Base-by-base conservation (phyloP, 768 basidiomycete species). In the Kwoniella mangroviensis region DNA sequence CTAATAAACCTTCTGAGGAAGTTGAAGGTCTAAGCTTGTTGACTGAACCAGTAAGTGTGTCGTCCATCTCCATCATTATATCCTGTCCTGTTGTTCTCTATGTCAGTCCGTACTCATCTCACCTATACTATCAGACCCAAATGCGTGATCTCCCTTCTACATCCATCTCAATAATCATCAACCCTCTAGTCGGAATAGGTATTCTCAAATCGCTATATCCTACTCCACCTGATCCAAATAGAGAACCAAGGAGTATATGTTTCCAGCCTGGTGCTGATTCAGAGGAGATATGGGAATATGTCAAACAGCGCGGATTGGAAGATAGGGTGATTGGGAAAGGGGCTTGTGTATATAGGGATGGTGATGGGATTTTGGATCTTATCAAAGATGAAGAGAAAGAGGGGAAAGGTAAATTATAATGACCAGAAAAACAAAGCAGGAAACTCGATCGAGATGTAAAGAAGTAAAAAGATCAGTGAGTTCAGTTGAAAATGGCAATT, bases 201-300 rank as follows among this genome's bases (percentile, higher is more conserved):
- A 68, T 82, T 28, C 70, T 82, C 49, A 58, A 80, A 69, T 56
- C 66, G 7, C 76, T 82, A 6, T 82, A 73, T 65, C 69, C 75
- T 1, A 41, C 34, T 15, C 43, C 56, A 9, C 63, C 73, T 19
- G 22, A 22, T 12, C 56, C 63, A 1, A 52, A 90, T 9, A 89
- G 89, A 12, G 80, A 86, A 86, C n/a, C 87, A 88, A n/a, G 82
- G 83, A 86, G 89, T 3, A 85, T 94, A 54, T 96, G 94, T 94
- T 87, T 95, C 40, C 94, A 96, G 81, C 94, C 94, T 7, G 93
- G 93, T 22, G 92, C 93, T 7, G 89, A 90, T 73, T 90, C 92
- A 75, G 86, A 85, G 17, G 83, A 83, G 2, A 92, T 94, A 57
- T 82, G 85, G 17, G 76, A 85, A 17, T 94, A 87, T 75, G 89